Base-by-base conservation (phyloP, 2,329 filamentous ascomycete genomes). In the Ambrosiella cleistominuta region DNA sequence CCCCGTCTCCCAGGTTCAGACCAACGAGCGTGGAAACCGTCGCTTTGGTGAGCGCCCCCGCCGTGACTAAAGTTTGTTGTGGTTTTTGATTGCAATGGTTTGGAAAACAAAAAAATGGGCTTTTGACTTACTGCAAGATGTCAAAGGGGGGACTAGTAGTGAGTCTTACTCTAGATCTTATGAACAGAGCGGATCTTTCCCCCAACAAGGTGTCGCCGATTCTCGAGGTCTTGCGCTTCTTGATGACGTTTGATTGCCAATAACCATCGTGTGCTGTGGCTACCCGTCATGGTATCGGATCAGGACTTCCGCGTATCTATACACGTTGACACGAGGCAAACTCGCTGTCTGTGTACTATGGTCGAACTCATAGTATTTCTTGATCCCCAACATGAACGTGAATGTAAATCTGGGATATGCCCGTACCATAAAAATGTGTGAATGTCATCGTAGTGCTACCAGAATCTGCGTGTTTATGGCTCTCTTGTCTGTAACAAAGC, bases 201-300 rank as follows among this genome's bases (percentile, higher is more conserved):
- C 72, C 72, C 73, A 75, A 76, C 68, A 78, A 89, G 88, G 88
- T 95, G 88, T 95, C 88, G 88, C 88, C 72, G 85, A 91, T 77
- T 88, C 83, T 81, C 73, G 68, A 69, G 69, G 67, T 65, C 37
- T 64, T 59, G 67, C 66, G 71, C 70, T 40, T 67, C 75, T 76
- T 75, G 83, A 87, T 79, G 81, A 93, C 69, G 88, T 88, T 95
- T 88, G 88, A 95, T 89, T 82, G 88, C 88, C 88, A 95, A 77
- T 73, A 70, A 70, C 15, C 9, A 17, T 39, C 12, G 13, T 27
- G 17, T 54, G n/a, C 52, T 42, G 38, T 54, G 52, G 40, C 35
- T 6, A 5, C 35, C 37, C 7, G 55, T 54, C 27, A 57, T 60
- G 44, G 49, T 57, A 52, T 50, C 38, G 17, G 15, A 45, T 44